Evolutionary conservation across 164 flowering plant genomes (phyloP), one percentile per base, ranked within the genome.

Genomic region (Chimonanthus praecox): DNA sequence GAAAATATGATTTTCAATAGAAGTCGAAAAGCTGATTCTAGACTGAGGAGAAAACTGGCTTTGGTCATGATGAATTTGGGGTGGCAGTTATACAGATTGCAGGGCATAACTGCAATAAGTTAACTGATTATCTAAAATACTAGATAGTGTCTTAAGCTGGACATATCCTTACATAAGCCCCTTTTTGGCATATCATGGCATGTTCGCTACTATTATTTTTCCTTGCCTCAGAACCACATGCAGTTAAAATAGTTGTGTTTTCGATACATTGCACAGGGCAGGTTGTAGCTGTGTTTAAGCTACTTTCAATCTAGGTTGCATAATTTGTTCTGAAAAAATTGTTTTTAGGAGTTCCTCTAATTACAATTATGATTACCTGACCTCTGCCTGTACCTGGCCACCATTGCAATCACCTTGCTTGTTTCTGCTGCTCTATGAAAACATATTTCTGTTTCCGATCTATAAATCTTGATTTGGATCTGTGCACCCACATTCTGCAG

Each of bases 401-500:
- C 60, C 60, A 54, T n/a, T 54, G 11, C 16, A 9, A 54, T 54
- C 1, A 9, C 16, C 60, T 54, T 54, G 11, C 4, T 54, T 54
- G 2, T 13, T 6, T 54, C 60, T 54, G 16, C 16, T 54, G 15
- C 15, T 54, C 60, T 10, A 54, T 54, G 60, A 16, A 49, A 49
- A 1, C 51, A 6, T n/a, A 13, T 15, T 54, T 10, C 60, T 54
- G 60, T 33, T 33, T 33, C 33, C 60, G 16, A n/a, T 54, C 16
- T 54, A 11, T 13, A 7, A 46, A 69, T 71, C 43, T 65, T 67
- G 46, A 71, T 50, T 58, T 64, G 60, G 45, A 70, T 51, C 67
- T 77, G 11, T 69, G 46, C 46, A 13, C 48, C 11, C 64, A 67
- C 73, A 48, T 61, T 70, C 70, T 86, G 85, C 76, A 91, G 97